These are phyloP conservation scores for Parasitella parasitica DNA, from an alignment of 371 early-diverging fungal genomes.

Conservation along the genomic window DNA sequence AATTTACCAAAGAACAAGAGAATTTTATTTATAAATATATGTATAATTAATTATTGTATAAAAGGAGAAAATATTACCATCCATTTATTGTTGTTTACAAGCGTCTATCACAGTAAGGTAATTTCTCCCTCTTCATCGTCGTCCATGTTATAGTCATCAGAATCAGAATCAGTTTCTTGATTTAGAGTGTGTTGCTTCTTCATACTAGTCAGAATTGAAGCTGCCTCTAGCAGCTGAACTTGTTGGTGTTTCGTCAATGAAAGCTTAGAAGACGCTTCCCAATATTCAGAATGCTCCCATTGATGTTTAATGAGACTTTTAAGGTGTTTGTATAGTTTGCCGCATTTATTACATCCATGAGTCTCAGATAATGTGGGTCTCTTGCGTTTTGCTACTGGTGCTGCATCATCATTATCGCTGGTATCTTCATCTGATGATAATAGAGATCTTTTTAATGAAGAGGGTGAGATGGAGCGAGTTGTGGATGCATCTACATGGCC, in stretches of 20 bases:
- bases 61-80: not conserved
- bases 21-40: not conserved
- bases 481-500: not conserved
- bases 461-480: not conserved
- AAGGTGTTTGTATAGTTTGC: conserved; percentile 67
- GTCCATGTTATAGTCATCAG: not conserved
- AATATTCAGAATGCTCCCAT: conserved; percentile 69
- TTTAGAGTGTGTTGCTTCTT: conserved; percentile 1
- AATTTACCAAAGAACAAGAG: not conserved
- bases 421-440: not conserved
- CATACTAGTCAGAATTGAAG: conserved; percentile 62
- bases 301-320: conserved; percentile 68
- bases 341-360: conserved; percentile 55
- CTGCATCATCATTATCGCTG: not conserved
- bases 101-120: not conserved
- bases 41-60: not conserved
- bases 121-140: not conserved
- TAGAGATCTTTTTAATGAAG: not conserved
- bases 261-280: conserved; percentile 62
- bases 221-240: conserved; percentile 74
- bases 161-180: not conserved
- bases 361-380: not conserved
- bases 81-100: not conserved
- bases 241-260: conserved; percentile 72
- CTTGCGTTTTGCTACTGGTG: not conserved